A percentile compares a stretch with the other conserved stretches of the same genome.
Conservation (phyloP, 208 protist genomes). For the Trypanosoma cruzi region DNA sequence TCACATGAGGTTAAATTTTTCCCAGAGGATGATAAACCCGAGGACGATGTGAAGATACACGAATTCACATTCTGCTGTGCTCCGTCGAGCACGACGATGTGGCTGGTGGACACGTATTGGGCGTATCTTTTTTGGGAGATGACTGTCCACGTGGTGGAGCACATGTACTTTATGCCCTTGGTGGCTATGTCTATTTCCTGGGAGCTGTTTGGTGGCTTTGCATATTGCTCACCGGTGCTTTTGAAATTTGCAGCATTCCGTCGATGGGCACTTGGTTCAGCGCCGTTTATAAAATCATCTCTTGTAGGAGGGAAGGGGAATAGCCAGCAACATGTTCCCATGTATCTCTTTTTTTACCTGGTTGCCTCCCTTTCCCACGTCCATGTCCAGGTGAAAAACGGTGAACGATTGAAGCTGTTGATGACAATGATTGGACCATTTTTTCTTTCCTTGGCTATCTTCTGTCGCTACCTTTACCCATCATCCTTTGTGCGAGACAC, state of each 20-base stretch:
- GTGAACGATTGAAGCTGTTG: slow-evolving; percentile 47
- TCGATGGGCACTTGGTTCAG: slow-evolving; percentile 46
- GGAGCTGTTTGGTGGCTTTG: slow-evolving; percentile 45
- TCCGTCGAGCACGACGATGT: slow-evolving; percentile 48
- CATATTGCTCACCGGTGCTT: slow-evolving; percentile 49
- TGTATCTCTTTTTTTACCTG: slow-evolving; percentile 79
- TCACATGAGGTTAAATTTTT: neutral
- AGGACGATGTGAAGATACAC: slow-evolving; percentile 49
- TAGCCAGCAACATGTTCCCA: slow-evolving; percentile 43
- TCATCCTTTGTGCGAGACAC: slow-evolving; percentile 19
- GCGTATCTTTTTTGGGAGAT: slow-evolving; percentile 61
- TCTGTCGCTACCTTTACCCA: slow-evolving; percentile 61
- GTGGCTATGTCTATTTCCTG: slow-evolving; percentile 78
- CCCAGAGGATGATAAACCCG: neutral
- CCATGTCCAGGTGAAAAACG: slow-evolving; percentile 45
- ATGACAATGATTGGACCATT: slow-evolving; percentile 45
- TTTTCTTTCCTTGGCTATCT: slow-evolving; percentile 53
- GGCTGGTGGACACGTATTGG: slow-evolving; percentile 81
- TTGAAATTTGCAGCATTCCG: slow-evolving; percentile 48
- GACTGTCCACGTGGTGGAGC: slow-evolving; percentile 61
- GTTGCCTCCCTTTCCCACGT: slow-evolving; percentile 55
- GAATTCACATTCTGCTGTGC: slow-evolving; percentile 64
- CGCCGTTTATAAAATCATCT: slow-evolving; percentile 35
- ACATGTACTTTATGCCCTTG: slow-evolving; percentile 85
- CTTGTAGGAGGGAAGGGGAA: slow-evolving; percentile 39